Conservation (phyloP, 2,329 filamentous ascomycete species). For the Cladosporium sp. region DNA sequence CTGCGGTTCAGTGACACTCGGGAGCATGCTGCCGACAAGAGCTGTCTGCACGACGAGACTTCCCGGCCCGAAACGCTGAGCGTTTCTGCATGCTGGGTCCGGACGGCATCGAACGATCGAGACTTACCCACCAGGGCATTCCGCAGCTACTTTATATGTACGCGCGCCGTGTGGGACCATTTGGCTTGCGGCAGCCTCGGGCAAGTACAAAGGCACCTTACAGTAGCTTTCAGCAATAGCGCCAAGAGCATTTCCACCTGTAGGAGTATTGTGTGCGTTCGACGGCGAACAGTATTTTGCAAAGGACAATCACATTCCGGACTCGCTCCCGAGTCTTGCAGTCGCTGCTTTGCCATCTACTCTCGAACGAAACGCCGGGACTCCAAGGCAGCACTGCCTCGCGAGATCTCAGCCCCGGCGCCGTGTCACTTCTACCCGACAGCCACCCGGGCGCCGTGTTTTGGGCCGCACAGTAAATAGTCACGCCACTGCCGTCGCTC, state of each 20-base stretch:
- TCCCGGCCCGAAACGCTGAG: constrained; percentile 1
- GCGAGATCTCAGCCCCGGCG: not conserved
- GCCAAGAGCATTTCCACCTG: constrained; percentile 4
- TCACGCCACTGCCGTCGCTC: too few relatives aligned
- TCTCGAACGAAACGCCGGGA: not conserved
- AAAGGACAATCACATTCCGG: not conserved
- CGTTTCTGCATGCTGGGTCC: not conserved
- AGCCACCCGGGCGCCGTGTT: constrained; percentile 2
- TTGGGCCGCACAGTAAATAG: too few relatives aligned
- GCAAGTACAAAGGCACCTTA: constrained; percentile 2
- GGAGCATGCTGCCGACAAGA: not conserved
- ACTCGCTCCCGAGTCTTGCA: constrained; percentile 7
- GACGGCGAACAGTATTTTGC: constrained; percentile 1
- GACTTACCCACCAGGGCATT: not conserved
- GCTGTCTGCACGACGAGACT: not conserved
- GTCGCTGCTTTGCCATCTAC: not conserved
- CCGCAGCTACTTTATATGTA: not conserved
- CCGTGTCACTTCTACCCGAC: not conserved
- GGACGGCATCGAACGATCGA: constrained; percentile 7
- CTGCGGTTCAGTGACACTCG: too few relatives aligned
- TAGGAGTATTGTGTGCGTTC: too few relatives aligned
- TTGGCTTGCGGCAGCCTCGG: not conserved
- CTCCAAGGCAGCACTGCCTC: constrained; percentile 2
- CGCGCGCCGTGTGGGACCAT: constrained; percentile 4
- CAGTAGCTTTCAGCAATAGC: not conserved